Base-by-base conservation (phyloP, 169 alveolate genomes). In the Plasmodium relictum region DNA sequence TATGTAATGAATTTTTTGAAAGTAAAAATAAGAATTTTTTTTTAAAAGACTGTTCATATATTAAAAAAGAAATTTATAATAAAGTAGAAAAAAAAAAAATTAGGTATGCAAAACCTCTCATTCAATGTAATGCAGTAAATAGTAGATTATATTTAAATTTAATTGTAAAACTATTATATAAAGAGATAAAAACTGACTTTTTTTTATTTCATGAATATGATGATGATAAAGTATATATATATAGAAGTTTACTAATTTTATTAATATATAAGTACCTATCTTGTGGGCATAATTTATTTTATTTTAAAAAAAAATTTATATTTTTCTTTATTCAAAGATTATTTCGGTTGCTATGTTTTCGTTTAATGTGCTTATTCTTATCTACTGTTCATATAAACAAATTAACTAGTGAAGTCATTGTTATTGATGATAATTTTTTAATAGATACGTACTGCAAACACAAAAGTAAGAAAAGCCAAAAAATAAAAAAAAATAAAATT, bases 101-200 rank as follows among this genome's bases (percentile, higher is more conserved):
- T 31, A 31, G 1, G 39, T 31, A 31, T 31, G 39, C 1, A 31
- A 31, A 31, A 31, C 39, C 39, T 31, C 3, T 31, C 1, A 31
- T 31, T 31, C 3, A 68, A 6, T 39, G 39, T 16, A 44, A 1
- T 18, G 31, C 22, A n/a, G 74, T 37, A 65, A 66, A 44, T 61
- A 42, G 20, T 6, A 24, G 26, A 37, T 9, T 24, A 9, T 50
- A n/a, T 31, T 16, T 68, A 8, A 83, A 83, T 37, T 37, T 83
- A 22, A 71, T 71, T 20, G 72, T 83, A 6, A 83, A 83, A 68
- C 39, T 83, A 0, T 20, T 83, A 8, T 83, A 83, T 61, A 68
- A 62, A 83, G 91, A 83, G 68, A 83, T 83, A 37, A 83, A 68
- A 83, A 68, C 54, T 10, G 91, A 83, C 24, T 83, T 83, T 83